Conservation (phyloP, 768 basidiomycete species). For the Trametes maxima region DNA sequence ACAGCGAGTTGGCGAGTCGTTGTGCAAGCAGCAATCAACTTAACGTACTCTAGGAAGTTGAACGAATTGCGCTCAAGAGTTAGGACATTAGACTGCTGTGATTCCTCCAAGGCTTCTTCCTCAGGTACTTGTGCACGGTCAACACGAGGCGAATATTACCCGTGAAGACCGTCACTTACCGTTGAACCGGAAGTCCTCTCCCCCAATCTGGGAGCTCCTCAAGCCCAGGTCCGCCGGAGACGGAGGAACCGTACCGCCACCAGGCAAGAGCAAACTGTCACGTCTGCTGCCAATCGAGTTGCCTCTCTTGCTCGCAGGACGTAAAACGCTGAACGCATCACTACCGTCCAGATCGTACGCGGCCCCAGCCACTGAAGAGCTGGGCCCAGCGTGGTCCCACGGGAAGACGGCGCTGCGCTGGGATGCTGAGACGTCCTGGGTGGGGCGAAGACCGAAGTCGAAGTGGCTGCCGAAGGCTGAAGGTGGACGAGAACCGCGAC, state of each 20-base stretch:
- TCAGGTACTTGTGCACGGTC: constrained; percentile 30
- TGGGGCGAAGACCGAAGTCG: constrained; percentile 43
- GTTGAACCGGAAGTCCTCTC: constrained; percentile 69
- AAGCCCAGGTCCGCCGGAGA: constrained; percentile 51
- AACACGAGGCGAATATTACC: background rate
- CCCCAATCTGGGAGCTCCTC: constrained; percentile 45
- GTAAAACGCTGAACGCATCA: constrained; percentile 42
- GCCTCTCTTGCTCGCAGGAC: constrained; percentile 45
- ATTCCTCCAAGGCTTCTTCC: constrained; percentile 39
- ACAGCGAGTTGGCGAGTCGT: background rate
- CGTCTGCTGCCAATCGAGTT: constrained; percentile 54
- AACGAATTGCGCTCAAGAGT: constrained; percentile 75
- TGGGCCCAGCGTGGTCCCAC: constrained; percentile 78
- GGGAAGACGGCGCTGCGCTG: constrained; percentile 77
- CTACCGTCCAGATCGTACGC: constrained; percentile 41
- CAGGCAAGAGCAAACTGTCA: constrained; percentile 56
- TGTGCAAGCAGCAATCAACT: background rate
- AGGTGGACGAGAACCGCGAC: constrained; percentile 61
- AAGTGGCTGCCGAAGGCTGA: constrained; percentile 54
- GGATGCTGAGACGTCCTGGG: constrained; percentile 48
- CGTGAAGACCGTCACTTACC: constrained; percentile 42
- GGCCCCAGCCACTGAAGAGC: constrained; percentile 52
- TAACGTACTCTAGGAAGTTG: constrained; percentile 75
- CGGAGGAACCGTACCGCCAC: constrained; percentile 39
- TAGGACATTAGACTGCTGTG: constrained; percentile 56